Evolutionary conservation across 192 early-diverging fungal species (phyloP).

Genomic region (Anaeromyces robustus): DNA sequence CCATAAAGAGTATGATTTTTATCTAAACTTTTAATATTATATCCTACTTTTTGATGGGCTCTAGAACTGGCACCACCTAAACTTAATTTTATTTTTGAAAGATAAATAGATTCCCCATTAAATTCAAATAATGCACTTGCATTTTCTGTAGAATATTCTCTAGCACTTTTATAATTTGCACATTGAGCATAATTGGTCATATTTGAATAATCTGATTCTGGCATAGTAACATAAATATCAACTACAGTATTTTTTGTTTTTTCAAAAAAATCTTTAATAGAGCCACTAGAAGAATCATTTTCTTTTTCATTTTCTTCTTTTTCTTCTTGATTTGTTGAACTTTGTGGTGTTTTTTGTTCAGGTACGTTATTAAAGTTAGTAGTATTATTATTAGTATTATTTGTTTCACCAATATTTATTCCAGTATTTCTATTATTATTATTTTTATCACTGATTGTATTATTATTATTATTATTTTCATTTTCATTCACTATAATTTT

Average conservation of each 20-base stretch:
- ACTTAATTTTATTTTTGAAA: background rate
- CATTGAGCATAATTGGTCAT: background rate
- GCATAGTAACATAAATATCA: background rate
- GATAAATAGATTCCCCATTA: background rate
- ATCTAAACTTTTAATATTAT: background rate
- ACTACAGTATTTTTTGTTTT: background rate
- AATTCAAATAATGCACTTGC: background rate
- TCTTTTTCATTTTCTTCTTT: background rate
- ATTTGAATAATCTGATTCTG: background rate
- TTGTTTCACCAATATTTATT: background rate
- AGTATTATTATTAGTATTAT: no score
- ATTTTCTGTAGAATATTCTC: background rate
- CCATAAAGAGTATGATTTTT: background rate
- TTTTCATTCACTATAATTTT: no score
- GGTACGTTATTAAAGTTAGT: no score
- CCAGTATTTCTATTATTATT: no score
- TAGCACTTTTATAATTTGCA: background rate
- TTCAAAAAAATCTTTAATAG: background rate
- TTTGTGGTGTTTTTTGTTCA: no score
- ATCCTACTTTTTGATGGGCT: background rate
- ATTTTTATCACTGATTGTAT: no score
- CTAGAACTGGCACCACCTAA: background rate
- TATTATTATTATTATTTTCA: no score
- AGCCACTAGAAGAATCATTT: background rate
- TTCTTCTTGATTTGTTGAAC: no score